These are phyloP conservation scores for Hibiscus mutabilis DNA, from an alignment of 345 rosid genomes.

Conservation along the genomic window DNA sequence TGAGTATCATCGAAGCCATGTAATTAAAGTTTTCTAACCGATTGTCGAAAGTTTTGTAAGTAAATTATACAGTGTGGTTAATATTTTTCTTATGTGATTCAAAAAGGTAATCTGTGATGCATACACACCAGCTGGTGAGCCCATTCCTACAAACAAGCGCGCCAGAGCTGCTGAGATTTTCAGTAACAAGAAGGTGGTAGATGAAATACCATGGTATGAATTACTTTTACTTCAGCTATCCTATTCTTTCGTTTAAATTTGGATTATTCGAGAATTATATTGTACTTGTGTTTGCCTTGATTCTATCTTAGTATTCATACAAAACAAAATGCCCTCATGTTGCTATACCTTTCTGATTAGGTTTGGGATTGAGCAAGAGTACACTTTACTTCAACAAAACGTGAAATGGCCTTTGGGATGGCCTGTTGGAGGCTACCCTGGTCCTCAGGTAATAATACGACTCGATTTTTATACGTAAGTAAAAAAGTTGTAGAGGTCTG, in stretches of 20 bases:
- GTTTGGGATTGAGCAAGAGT: conserved; percentile 98
- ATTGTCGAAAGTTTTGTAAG: background rate
- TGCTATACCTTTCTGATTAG: conserved; percentile 20
- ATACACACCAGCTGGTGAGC: conserved; percentile 94
- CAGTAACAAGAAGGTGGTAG: conserved; percentile 53
- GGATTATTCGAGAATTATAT: background rate
- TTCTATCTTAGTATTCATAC: background rate
- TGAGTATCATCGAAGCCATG: conserved; percentile 26
- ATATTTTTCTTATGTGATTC: conserved; percentile 10
- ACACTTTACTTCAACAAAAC: conserved; percentile 80
- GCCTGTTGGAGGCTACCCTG: conserved; percentile 97
- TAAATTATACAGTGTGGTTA: background rate
- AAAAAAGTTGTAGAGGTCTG: background rate
- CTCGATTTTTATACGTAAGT: background rate
- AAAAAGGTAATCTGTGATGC: conserved; percentile 79
- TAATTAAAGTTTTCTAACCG: background rate
- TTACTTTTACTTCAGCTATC: background rate
- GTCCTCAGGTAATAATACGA: conserved; percentile 67
- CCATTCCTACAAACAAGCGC: conserved; percentile 97
- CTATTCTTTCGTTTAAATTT: background rate
- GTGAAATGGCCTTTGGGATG: conserved; percentile 98
- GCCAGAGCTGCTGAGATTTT: conserved; percentile 79
- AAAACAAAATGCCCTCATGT: background rate
- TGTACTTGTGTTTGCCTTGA: background rate
- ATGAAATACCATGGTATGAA: conserved; percentile 74